Evolutionary conservation across 2,329 filamentous ascomycete genomes (phyloP), one percentile per base, ranked within the genome.

Genomic region (Trichoderma polysporum): DNA sequence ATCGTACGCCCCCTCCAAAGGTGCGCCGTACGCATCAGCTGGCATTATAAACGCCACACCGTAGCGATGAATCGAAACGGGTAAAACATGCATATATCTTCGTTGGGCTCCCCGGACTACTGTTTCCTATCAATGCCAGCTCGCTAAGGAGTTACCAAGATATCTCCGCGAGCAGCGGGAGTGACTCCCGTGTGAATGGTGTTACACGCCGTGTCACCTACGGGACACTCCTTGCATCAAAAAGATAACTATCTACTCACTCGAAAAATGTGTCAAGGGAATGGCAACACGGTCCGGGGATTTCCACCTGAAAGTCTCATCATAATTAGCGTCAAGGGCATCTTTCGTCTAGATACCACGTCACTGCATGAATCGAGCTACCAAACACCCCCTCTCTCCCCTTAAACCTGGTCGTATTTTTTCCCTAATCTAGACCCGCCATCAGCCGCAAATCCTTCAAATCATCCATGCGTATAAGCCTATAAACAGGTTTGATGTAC

Each of bases 381-480:
- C 45, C 19, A 10, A 27, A 52, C 35, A 12, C 45, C 59, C 35
- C 27, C 60, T 29, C 31, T 54, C 25, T 63, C 35, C 13, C 5
- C 13, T 10, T 54, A 12, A 31, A 39, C 61, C 47, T 33, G 22
- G 27, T 33, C n/a, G n/a, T 45, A 8, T n/a, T 15, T 52, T 53
- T 29, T n/a, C 19, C 37, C 35, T 19, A 45, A 27, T 35, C 27
- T 7, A 47, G 50, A 27, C 37, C 49, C 61, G 37, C 50, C 49
- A 56, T 64, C 49, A 64, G 50, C 59, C 61, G 61, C 35, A 47
- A 47, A 37, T 35, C 61, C n/a, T 64, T 64, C 25, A 5, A 37
- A 17, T 31, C 50, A 54, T 25, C 19, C 60, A 27, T 53, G 15
- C 17, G 5, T 27, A 4, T 7, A 27, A 41, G 15, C 47, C 41